Base-by-base conservation (phyloP, 805 yeast species). In the Ogataea nonfermentans region DNA sequence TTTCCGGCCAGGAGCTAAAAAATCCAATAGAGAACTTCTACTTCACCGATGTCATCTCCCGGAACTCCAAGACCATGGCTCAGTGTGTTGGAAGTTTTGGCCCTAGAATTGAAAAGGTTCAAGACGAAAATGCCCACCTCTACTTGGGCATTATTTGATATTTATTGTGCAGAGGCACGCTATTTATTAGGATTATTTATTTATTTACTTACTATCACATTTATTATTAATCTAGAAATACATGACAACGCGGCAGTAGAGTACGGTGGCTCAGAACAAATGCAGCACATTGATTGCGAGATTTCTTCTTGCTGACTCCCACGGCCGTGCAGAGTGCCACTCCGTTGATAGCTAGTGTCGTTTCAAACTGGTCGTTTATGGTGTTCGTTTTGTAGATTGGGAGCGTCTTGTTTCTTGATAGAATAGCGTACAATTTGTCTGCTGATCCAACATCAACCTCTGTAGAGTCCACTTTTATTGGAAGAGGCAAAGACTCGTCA, bases 31-130 rank as follows among this genome's bases (percentile, higher is more conserved):
- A 76, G 52, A 84, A 86, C 77, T 86, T 84, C 64, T 86, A 87
- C 71, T 83, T 86, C 74, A 86, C 95, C 24, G 91, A 87, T 63
- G 86, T 84, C 47, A 82, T 86, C 51, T 82, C 95, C 16, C 77
- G 95, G 70, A 78, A 86, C 41, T 86, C 95, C 35, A 86, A 88
- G 49, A 87, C 95, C 22, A 87, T 86, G 95, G 95, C 95, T 29
- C 81, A 76, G 67, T 84, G 95, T 70, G 79, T 88, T 44, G 74
- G 82, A 39, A 68, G 82, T 41, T 80, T 81, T 57, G 86, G 86
- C 37, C 75, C 81, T 41, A 74, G 78, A 65, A 68, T 78, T 49
- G 85, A 79, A 48, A 79, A 79, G 61, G 62, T 70, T 39, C 59
- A 61, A 44, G 84, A 78, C 61, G 74, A 53, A 62, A 62, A 63